Percentiles rank a stretch among this genome's conserved stretches.
phyloP scores from a whole-genome alignment of 2,329 filamentous ascomycete species.

The Diplocarpon mali region DNA sequence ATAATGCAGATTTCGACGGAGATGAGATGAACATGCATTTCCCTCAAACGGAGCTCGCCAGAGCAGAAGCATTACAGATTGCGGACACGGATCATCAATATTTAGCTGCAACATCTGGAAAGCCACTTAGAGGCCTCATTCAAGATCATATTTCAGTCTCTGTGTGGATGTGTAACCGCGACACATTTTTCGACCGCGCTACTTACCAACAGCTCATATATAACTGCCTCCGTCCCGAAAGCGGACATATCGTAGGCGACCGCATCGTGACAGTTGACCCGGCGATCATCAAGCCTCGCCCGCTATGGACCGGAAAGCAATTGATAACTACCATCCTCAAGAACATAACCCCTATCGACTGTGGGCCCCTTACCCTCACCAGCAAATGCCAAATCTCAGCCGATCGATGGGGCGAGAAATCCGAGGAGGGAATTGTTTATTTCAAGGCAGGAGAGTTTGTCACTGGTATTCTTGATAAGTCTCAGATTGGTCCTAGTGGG shows the following conservation, averaged over 20 bases:
- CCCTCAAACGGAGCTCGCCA: conserved; percentile 88
- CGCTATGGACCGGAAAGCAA: conserved; percentile 93
- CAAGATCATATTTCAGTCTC: conserved; percentile 97
- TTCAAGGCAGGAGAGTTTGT: conserved; percentile 82
- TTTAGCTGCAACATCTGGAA: conserved; percentile 83
- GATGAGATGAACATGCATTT: conserved; percentile 99
- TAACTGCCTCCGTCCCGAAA: conserved; percentile 78
- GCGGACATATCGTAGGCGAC: conserved; percentile 74
- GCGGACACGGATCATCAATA: conserved; percentile 98
- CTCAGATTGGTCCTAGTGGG: conserved; percentile 77
- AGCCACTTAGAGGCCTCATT: conserved; percentile 88
- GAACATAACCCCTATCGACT: conserved; percentile 73
- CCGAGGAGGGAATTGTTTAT: conserved; percentile 70
- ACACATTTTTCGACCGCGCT: conserved; percentile 78
- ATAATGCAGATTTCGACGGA: conserved; percentile 98
- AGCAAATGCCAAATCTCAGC: conserved; percentile 68
- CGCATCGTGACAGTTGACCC: conserved; percentile 73
- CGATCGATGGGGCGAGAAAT: conserved; percentile 66
- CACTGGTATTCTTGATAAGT: conserved; percentile 88
- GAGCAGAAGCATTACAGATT: conserved; percentile 84
- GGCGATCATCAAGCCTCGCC: conserved; percentile 68
- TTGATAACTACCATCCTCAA: conserved; percentile 85
- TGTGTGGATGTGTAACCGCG: conserved; percentile 79
- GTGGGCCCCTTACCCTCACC: conserved; percentile 66
- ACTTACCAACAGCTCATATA: conserved; percentile 95